Percentiles rank a stretch among this genome's conserved stretches.
phyloP scores from a whole-genome alignment of 106 monocot genomes.

The Cymbidium sinense region DNA sequence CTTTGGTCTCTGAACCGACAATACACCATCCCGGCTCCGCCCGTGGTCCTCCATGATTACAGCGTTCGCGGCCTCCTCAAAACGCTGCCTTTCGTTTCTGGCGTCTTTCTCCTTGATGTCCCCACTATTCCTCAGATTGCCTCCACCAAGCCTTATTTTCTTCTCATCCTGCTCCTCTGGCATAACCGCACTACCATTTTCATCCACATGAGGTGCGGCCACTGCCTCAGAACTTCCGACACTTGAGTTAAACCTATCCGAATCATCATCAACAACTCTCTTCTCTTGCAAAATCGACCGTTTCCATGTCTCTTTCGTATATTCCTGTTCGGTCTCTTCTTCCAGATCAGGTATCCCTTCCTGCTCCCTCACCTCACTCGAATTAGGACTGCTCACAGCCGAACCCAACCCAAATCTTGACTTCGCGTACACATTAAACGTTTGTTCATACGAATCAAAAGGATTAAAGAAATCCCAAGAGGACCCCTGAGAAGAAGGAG shows the following conservation, averaged over 20 bases:
- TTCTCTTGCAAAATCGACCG: conserved; percentile 13
- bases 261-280: conserved; percentile 13
- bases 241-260: conserved; percentile 7
- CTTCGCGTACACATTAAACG: conserved; percentile 14
- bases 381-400: conserved; percentile 54
- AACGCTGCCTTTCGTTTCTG: conserved; percentile 41
- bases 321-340: conserved; percentile 69
- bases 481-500: conserved; percentile 36
- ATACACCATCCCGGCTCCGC: neutral
- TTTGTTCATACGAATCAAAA: conserved; percentile 57
- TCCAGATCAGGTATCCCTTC: conserved; percentile 96
- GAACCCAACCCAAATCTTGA: conserved; percentile 28
- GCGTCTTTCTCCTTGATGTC: conserved; percentile 8
- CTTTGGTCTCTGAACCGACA: conserved; percentile 28
- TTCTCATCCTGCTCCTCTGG: conserved; percentile 7
- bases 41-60: conserved; percentile 14
- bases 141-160: neutral
- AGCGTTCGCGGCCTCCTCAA: conserved; percentile 25
- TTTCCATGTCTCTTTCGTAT: conserved; percentile 22
- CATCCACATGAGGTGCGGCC: conserved; percentile 11
- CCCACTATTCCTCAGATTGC: neutral
- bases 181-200: conserved; percentile 9
- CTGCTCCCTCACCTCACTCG: conserved; percentile 74
- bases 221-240: conserved; percentile 19
- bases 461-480: conserved; percentile 79